phyloP scores from a whole-genome alignment of 257 asterid species.

The Solanum sitiens region DNA sequence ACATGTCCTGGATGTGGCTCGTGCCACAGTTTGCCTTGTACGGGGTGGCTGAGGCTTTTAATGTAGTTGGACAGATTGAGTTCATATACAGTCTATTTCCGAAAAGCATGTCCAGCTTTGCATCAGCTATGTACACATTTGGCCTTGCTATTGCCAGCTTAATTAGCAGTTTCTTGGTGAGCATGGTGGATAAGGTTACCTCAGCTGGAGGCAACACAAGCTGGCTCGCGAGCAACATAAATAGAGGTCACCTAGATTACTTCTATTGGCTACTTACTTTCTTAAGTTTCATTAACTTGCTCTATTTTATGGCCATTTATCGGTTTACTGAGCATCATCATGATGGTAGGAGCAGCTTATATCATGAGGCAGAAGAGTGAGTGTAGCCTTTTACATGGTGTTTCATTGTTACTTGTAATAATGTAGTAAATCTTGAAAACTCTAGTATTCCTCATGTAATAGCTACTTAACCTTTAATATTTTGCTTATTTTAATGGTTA shows the following conservation, averaged over 20 bases:
- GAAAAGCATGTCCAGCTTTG: conserved; percentile 13
- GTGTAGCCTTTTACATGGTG: background rate
- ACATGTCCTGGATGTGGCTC: conserved; percentile 14
- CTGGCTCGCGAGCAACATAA: background rate
- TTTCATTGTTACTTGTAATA: background rate
- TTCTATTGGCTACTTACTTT: background rate
- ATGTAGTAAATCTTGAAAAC: background rate
- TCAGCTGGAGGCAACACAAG: background rate
- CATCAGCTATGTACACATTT: background rate
- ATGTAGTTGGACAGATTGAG: conserved; percentile 4
- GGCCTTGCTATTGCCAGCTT: background rate
- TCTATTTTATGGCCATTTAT: background rate
- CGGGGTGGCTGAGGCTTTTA: conserved; percentile 11
- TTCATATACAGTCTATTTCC: conserved; percentile 7
- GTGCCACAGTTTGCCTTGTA: background rate
- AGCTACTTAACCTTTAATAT: background rate
- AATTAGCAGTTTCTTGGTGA: conserved; percentile 2
- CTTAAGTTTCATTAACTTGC: background rate
- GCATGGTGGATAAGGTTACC: background rate
- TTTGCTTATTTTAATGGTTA: no score
- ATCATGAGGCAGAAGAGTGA: background rate
- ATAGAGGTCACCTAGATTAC: background rate
- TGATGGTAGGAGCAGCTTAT: background rate
- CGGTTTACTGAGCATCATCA: background rate
- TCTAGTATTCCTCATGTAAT: background rate